phyloP scores from a whole-genome alignment of 2,329 filamentous ascomycete species.

The Aspergillus costaricaensis region DNA sequence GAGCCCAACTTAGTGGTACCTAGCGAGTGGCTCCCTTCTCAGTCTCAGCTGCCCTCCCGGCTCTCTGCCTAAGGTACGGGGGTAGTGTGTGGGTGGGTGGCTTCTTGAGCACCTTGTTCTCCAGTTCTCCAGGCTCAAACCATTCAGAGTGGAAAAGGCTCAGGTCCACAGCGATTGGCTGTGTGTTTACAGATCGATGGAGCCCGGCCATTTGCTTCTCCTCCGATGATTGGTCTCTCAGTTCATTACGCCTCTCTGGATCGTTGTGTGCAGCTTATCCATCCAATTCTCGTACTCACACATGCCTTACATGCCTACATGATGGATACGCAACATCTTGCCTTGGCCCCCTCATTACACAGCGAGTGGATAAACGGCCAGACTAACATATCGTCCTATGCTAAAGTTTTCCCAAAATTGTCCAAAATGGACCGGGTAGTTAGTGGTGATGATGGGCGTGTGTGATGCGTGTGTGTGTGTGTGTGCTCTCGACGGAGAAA shows the following conservation, averaged over 20 bases:
- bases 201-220: conserved; percentile 14
- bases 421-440: background rate
- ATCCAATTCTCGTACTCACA: conserved; percentile 6
- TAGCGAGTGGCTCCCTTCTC: background rate
- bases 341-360: conserved; percentile 9
- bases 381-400: background rate
- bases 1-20: background rate
- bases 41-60: conserved; percentile 1
- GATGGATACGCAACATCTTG: conserved; percentile 10
- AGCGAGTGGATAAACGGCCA: conserved; percentile 1
- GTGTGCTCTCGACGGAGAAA: conserved; percentile 1
- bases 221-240: background rate
- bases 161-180: conserved; percentile 10
- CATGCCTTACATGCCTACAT: conserved; percentile 9
- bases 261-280: conserved; percentile 4
- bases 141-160: background rate
- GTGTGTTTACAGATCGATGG: conserved; percentile 3
- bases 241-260: conserved; percentile 5
- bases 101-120: background rate
- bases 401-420: background rate
- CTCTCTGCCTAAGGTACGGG: background rate
- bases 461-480: too few species aligned
- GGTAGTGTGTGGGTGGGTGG: background rate
- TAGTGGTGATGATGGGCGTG: background rate
- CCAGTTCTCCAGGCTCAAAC: background rate